Conservation (phyloP, 2,329 filamentous ascomycete genomes). For the Neonectria hederae region DNA sequence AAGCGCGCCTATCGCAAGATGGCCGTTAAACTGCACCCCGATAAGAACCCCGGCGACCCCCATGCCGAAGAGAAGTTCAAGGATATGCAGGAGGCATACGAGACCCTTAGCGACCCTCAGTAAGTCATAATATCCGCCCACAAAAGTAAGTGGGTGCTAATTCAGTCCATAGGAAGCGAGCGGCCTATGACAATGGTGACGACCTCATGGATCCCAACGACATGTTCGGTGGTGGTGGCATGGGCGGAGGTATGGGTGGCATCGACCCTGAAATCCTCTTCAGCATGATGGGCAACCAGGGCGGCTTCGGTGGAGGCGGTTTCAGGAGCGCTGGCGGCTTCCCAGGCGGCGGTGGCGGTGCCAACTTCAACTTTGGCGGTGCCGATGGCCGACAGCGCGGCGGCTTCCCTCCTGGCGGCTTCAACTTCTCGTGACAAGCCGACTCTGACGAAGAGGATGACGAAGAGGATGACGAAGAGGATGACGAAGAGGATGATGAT, state of each 20-base stretch:
- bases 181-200: slow-evolving; percentile 90
- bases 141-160: slow-evolving; percentile 46
- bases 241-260: slow-evolving; percentile 71
- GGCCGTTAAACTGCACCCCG: slow-evolving; percentile 92
- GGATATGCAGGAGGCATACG: slow-evolving; percentile 96
- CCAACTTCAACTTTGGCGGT: slow-evolving; percentile 66
- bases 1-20: slow-evolving; percentile 98
- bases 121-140: slow-evolving; percentile 59
- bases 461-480: slow-evolving; percentile 37
- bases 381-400: slow-evolving; percentile 50
- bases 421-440: slow-evolving; percentile 62
- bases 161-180: slow-evolving; percentile 72
- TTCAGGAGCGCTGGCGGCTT: slow-evolving; percentile 63
- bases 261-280: slow-evolving; percentile 83
- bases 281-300: slow-evolving; percentile 81
- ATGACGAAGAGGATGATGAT: slow-evolving; percentile 48
- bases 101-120: slow-evolving; percentile 93
- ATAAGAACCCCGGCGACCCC: slow-evolving; percentile 93
- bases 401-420: slow-evolving; percentile 49
- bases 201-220: slow-evolving; percentile 89
- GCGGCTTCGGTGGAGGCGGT: slow-evolving; percentile 64
- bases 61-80: slow-evolving; percentile 93
- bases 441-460: slow-evolving; percentile 45
- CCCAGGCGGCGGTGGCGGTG: slow-evolving; percentile 61
- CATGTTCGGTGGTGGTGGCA: slow-evolving; percentile 78